A percentile compares a stretch with the other conserved stretches of the same genome.
Evolutionary conservation across 2,329 filamentous ascomycete species (phyloP).

Genomic region (Diaporthe citri): DNA sequence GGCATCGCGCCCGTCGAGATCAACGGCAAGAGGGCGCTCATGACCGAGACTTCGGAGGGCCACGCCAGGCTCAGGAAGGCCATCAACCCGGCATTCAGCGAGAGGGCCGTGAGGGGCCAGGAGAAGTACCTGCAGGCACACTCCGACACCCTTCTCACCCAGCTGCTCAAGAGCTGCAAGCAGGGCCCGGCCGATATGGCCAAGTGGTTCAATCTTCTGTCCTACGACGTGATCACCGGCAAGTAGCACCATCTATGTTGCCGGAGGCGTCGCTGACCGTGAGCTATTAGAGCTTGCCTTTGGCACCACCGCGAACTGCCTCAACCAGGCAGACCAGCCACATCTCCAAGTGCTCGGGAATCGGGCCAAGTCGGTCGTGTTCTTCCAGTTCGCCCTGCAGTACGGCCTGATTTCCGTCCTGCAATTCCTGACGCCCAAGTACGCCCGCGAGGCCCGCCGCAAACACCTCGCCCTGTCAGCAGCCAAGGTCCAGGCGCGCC

Average conservation of each 20-base stretch:
- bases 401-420: constrained; percentile 7
- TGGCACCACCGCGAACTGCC: constrained; percentile 16
- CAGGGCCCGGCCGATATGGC: constrained; percentile 41
- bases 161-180: constrained; percentile 34
- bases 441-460: constrained; percentile 19
- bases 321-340: constrained; percentile 28
- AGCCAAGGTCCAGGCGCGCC: constrained; percentile 26
- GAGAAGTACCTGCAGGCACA: constrained; percentile 42
- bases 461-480: constrained; percentile 15
- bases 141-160: constrained; percentile 41
- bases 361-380: constrained; percentile 19
- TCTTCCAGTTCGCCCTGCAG: constrained; percentile 17
- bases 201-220: constrained; percentile 43
- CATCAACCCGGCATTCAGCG: constrained; percentile 45
- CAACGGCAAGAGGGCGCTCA: constrained; percentile 34
- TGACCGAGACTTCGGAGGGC: constrained; percentile 29
- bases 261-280: too few species aligned
- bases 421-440: constrained; percentile 17
- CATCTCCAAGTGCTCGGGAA: constrained; percentile 22
- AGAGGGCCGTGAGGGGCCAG: constrained; percentile 44
- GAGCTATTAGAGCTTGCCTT: constrained; percentile 17
- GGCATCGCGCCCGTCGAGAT: constrained; percentile 27
- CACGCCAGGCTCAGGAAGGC: constrained; percentile 43
- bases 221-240: constrained; percentile 43
- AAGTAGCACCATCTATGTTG: neutral